Percentiles rank a stretch among this genome's conserved stretches.
Conservation (phyloP, 108 stramenopile species). For the Cafeteria roenbergensis region DNA sequence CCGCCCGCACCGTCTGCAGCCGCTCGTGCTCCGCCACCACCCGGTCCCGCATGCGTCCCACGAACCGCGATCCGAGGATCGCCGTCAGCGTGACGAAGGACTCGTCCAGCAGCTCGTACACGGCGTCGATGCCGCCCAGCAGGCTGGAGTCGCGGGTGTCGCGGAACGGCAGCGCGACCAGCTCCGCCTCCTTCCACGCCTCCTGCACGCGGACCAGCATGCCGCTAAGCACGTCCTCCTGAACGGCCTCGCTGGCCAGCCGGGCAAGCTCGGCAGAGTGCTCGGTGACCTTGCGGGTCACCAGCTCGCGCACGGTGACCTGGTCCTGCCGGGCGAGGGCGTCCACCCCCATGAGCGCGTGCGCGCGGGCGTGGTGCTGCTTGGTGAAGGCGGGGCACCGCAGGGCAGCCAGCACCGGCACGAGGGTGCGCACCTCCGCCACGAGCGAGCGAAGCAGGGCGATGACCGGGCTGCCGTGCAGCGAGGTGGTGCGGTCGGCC, state of each 20-base stretch:
- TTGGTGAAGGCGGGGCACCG: constrained; percentile 16
- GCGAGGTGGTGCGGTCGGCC: constrained; percentile 21
- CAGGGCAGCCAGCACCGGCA: constrained; percentile 32
- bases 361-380: constrained; percentile 28
- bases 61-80: constrained; percentile 33
- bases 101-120: constrained; percentile 33
- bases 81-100: constrained; percentile 32
- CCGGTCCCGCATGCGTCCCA: constrained; percentile 26
- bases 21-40: constrained; percentile 22
- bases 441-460: constrained; percentile 24
- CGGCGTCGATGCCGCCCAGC: constrained; percentile 32
- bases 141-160: constrained; percentile 21
- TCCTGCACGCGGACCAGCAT: constrained; percentile 21
- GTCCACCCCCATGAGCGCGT: constrained; percentile 16
- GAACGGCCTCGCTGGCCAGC: constrained; percentile 28
- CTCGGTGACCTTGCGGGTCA: constrained; percentile 9
- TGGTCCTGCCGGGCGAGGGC: constrained; percentile 15
- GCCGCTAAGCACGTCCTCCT: constrained; percentile 20
- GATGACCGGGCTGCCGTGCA: constrained; percentile 23
- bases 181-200: constrained; percentile 25
- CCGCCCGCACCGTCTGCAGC: constrained; percentile 26
- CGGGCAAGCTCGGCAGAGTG: constrained; percentile 18
- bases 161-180: constrained; percentile 27
- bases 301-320: constrained; percentile 8
- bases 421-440: constrained; percentile 20